Conservation (phyloP, 2,329 filamentous ascomycete genomes). For the Macrophomina tecta region DNA sequence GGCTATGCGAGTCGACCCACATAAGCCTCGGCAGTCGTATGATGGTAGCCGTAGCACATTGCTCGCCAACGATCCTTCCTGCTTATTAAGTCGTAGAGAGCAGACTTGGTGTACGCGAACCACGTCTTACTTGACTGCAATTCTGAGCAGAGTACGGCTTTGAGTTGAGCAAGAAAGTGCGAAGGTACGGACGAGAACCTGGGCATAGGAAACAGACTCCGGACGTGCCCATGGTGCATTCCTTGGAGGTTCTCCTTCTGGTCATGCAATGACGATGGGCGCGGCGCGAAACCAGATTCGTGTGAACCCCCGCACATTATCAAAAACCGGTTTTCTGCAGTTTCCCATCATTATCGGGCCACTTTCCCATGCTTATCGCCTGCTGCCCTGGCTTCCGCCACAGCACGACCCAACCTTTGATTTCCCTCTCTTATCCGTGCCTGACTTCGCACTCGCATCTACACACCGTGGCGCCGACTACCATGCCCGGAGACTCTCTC, state of each 20-base stretch:
- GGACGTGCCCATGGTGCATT: neutral
- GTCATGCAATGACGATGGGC: neutral
- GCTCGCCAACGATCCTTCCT: neutral
- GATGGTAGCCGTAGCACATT: too few relatives aligned
- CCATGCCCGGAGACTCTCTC: too few relatives aligned
- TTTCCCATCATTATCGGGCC: slow-evolving; percentile 11
- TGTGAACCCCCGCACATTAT: neutral
- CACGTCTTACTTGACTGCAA: too few relatives aligned
- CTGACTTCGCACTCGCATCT: neutral
- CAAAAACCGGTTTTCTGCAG: neutral
- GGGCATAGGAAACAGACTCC: too few relatives aligned
- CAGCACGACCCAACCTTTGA: slow-evolving; percentile 2
- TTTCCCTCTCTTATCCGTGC: neutral
- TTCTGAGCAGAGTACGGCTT: too few relatives aligned
- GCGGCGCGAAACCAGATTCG: neutral
- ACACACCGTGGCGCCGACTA: neutral
- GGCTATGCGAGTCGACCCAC: neutral
- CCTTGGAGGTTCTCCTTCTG: neutral
- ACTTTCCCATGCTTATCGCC: slow-evolving; percentile 18
- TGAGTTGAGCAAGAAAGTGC: neutral
- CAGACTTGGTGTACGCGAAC: too few relatives aligned
- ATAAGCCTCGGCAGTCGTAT: neutral
- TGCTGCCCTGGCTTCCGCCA: neutral
- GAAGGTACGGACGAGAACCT: too few relatives aligned
- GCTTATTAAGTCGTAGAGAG: neutral